Evolutionary conservation across 345 rosid species (phyloP).

Genomic region (Alliaria petiolata): DNA sequence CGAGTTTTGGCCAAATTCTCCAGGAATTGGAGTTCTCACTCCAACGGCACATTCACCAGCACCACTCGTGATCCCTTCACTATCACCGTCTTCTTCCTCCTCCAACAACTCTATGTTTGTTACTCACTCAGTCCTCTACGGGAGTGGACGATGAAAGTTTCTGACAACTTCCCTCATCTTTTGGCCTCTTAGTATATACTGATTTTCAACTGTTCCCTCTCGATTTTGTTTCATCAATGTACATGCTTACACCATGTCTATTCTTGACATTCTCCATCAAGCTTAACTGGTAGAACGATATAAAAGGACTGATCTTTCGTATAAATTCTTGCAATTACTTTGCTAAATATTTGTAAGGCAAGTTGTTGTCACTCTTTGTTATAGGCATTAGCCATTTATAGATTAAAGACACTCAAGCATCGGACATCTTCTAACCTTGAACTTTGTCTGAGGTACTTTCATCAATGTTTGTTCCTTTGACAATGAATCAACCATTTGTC

Average conservation of each 20-base stretch:
- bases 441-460: too few species aligned
- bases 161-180: neutral
- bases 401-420: neutral
- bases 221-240: neutral
- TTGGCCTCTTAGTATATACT: neutral
- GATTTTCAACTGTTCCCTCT: neutral
- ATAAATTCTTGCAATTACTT: neutral
- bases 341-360: neutral
- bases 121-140: constrained; percentile 29
- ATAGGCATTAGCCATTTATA: neutral
- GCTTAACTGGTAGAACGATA: neutral
- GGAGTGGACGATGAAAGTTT: constrained; percentile 32
- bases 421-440: too few species aligned
- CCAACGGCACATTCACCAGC: constrained; percentile 11
- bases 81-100: constrained; percentile 18
- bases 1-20: constrained; percentile 23
- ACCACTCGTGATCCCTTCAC: constrained; percentile 4
- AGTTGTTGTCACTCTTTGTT: neutral
- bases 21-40: constrained; percentile 31
- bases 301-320: neutral
- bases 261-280: constrained; percentile 10
- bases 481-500: neutral
- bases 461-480: neutral
- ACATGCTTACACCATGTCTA: neutral
- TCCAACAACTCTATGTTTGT: constrained; percentile 29